Percentiles rank a stretch among this genome's conserved stretches.
phyloP scores from a whole-genome alignment of 345 rosid genomes.

The Melaleuca alternifolia region DNA sequence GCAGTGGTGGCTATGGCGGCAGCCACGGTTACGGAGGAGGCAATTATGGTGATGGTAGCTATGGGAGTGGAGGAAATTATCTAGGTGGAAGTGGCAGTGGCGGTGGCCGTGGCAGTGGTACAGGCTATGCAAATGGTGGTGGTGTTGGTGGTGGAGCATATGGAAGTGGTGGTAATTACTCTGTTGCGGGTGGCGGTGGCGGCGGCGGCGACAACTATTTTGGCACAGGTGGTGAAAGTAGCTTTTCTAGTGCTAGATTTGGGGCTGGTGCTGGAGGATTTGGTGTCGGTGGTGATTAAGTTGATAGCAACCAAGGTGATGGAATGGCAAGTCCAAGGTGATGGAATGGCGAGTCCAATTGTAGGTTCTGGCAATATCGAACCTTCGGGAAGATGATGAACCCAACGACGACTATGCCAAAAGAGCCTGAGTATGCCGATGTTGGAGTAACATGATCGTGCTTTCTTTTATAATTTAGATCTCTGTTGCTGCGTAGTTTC shows the following conservation, averaged over 20 bases:
- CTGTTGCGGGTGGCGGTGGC: conserved; percentile 10
- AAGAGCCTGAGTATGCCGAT: conserved; percentile 45
- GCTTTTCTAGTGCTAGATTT: conserved; percentile 12
- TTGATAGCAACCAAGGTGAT: conserved; percentile 18
- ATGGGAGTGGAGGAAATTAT: neutral
- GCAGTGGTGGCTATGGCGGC: conserved; percentile 4
- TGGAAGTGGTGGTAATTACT: conserved; percentile 10
- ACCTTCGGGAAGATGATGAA: conserved; percentile 16
- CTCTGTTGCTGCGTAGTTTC: too few relatives aligned
- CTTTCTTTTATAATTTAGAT: neutral
- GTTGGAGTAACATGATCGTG: neutral
- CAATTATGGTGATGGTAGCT: conserved; percentile 8
- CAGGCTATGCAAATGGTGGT: neutral
- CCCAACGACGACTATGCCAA: conserved; percentile 43
- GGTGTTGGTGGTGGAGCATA: neutral
- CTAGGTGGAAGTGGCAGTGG: conserved; percentile 13
- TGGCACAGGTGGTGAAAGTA: conserved; percentile 9
- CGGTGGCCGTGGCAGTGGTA: conserved; percentile 15
- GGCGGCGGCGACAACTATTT: neutral
- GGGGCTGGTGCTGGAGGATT: conserved; percentile 1
- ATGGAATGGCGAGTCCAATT: conserved; percentile 6
- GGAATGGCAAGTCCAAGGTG: too few relatives aligned
- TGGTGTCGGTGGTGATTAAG: conserved; percentile 12
- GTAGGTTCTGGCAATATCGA: conserved; percentile 17
- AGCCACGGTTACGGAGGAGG: conserved; percentile 21